Percentiles rank a stretch among this genome's conserved stretches.
Conservation (phyloP, 2,329 filamentous ascomycete genomes). For the Fusarium nelsonii region DNA sequence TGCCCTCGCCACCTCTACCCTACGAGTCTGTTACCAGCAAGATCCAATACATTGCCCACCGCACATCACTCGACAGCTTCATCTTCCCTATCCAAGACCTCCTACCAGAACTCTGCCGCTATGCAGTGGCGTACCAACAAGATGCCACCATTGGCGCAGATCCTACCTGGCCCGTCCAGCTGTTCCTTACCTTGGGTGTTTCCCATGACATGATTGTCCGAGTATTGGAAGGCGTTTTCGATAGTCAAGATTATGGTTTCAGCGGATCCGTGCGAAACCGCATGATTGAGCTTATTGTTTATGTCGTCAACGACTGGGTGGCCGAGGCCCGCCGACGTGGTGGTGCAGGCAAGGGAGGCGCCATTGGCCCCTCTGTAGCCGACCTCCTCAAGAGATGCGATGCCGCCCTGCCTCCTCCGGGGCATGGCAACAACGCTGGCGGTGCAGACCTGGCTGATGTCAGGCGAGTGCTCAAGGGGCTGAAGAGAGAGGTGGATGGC, state of each 20-base stretch:
- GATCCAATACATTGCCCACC: constrained; percentile 73
- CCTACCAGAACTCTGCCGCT: constrained; percentile 72
- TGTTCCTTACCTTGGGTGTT: constrained; percentile 68
- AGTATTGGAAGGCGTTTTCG: constrained; percentile 68
- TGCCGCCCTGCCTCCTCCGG: constrained; percentile 56
- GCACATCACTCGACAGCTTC: constrained; percentile 73
- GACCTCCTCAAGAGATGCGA: constrained; percentile 66
- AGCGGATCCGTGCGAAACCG: constrained; percentile 62
- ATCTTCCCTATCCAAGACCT: constrained; percentile 74
- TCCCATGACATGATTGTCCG: constrained; percentile 68
- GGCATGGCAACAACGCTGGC: constrained; percentile 59
- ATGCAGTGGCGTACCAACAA: constrained; percentile 69
- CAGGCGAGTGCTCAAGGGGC: constrained; percentile 56
- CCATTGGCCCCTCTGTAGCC: constrained; percentile 59
- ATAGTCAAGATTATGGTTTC: constrained; percentile 71
- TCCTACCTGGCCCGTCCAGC: constrained; percentile 67
- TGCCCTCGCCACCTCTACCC: constrained; percentile 63
- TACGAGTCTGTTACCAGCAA: constrained; percentile 78
- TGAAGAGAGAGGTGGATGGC: constrained; percentile 60
- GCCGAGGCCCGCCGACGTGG: constrained; percentile 63
- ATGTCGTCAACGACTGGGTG: constrained; percentile 63
- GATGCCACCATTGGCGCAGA: constrained; percentile 69
- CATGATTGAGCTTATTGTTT: constrained; percentile 67
- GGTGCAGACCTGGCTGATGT: constrained; percentile 61
- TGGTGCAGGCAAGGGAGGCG: constrained; percentile 55